Evolutionary conservation across 2,329 filamentous ascomycete genomes (phyloP).

Genomic region (Penicillium sp.): DNA sequence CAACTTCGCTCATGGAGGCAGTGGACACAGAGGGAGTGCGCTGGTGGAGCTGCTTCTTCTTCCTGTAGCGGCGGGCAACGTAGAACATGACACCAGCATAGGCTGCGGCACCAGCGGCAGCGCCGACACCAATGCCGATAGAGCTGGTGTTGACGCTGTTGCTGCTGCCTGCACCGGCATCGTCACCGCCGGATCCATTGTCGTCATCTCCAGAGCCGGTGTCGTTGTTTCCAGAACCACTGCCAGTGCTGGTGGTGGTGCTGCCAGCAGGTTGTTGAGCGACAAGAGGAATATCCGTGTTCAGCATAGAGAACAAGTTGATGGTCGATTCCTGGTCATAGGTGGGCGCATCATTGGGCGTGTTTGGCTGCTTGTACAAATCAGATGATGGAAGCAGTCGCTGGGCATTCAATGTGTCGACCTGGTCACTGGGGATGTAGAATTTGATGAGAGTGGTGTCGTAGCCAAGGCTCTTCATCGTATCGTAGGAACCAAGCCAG

Average conservation of each 20-base stretch:
- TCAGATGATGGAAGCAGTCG: slow-evolving; percentile 67
- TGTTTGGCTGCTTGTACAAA: slow-evolving; percentile 67
- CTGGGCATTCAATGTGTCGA: slow-evolving; percentile 64
- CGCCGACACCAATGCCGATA: slow-evolving; percentile 69
- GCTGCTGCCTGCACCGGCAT: slow-evolving; percentile 45
- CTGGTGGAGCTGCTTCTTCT: slow-evolving; percentile 72
- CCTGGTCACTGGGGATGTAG: slow-evolving; percentile 68
- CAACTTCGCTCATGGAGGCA: slow-evolving; percentile 65
- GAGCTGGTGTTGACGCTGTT: slow-evolving; percentile 44
- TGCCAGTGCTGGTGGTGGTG: slow-evolving; percentile 27
- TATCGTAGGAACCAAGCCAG: slow-evolving; percentile 73
- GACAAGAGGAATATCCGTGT: slow-evolving; percentile 71
- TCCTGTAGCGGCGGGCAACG: slow-evolving; percentile 83
- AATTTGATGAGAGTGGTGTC: slow-evolving; percentile 76
- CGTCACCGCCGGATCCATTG: slow-evolving; percentile 28
- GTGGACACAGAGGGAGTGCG: slow-evolving; percentile 69
- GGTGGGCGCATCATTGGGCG: slow-evolving; percentile 18
- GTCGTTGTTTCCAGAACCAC: slow-evolving; percentile 41
- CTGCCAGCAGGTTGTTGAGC: slow-evolving; percentile 26
- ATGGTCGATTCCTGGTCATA: slow-evolving; percentile 50
- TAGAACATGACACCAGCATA: slow-evolving; percentile 95
- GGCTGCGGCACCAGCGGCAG: slow-evolving; percentile 73
- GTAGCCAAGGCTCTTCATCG: slow-evolving; percentile 62
- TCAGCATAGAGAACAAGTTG: slow-evolving; percentile 75
- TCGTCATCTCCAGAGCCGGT: slow-evolving; percentile 30